These are phyloP conservation scores for Tubosaeta sp. DNA, from an alignment of 768 basidiomycete species.

Conservation along the genomic window DNA sequence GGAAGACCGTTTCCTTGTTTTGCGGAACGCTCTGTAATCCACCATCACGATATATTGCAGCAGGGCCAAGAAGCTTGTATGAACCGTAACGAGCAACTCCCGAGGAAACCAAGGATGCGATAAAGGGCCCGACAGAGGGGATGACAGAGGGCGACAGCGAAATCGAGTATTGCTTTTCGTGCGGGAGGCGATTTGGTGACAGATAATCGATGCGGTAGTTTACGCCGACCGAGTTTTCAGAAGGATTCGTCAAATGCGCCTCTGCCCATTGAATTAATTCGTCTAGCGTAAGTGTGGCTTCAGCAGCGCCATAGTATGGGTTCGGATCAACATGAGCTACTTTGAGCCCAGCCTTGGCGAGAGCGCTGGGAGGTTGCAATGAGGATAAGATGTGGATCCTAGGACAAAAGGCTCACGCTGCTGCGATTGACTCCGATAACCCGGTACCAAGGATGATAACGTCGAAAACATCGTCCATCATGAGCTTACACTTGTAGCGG, in stretches of 20 bases:
- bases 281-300: constrained; percentile 77
- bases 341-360: constrained; percentile 83
- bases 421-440: constrained; percentile 77
- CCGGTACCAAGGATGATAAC: constrained; percentile 74
- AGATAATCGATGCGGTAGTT: constrained; percentile 35
- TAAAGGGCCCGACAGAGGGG: constrained; percentile 72
- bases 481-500: too few species aligned
- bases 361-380: constrained; percentile 49
- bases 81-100: constrained; percentile 90
- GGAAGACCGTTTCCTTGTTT: constrained; percentile 92
- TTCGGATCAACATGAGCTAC: constrained; percentile 87
- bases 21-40: constrained; percentile 68
- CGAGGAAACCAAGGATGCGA: constrained; percentile 73
- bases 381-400: background rate
- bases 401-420: constrained; percentile 61
- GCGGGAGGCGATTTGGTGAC: constrained; percentile 41
- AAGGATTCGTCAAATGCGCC: constrained; percentile 20
- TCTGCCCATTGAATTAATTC: constrained; percentile 76
- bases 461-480: constrained; percentile 51
- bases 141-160: constrained; percentile 83
- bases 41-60: constrained; percentile 54
- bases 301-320: constrained; percentile 77
- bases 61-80: constrained; percentile 75
- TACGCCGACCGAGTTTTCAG: constrained; percentile 5
- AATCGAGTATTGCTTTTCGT: constrained; percentile 75